Base-by-base conservation (phyloP, 2,329 filamentous ascomycete genomes). In the Pseudofabraea citricarpa region DNA sequence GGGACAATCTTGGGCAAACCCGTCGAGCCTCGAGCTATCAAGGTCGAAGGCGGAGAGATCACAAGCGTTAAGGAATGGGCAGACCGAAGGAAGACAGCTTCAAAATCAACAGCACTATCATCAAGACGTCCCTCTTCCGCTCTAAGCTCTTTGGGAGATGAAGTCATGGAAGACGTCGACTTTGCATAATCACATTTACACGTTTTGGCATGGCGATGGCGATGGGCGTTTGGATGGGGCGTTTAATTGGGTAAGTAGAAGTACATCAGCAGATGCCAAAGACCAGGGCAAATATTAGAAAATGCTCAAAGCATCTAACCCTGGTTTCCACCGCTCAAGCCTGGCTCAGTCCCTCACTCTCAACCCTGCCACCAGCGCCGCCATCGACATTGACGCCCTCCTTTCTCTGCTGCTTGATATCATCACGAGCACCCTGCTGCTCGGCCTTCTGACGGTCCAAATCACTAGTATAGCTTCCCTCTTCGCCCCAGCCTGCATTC, bases 1-100 rank as follows among this genome's bases (percentile, higher is more conserved):
- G 89, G 88, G 22, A 95, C 91, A 0, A 77, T 93, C 0, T 72
- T 97, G 9, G 91, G 91, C 4, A 83, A 83, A 52, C 72, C 75
- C 35, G 76, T 75, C 38, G 88, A 95, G 53, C 77, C 83, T 44
- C 80, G 79, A 57, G 77, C 84, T 6, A 70, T 95, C 21, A 72
- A 83, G 40, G 83, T 95, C 40, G 90, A 95, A 61, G 90, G 90
- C 33, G 87, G 87, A 16, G 72, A 79, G 24, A 75, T 75, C 6
- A 75, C 79, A 40, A 86, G 75, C 46, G 75, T 91, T 36, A 70
- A 75, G 36, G 80, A 82, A 44, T 91, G 87, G 86, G 67, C 65
- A 40, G 66, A 68, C 23, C 67, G 62, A 49, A 63, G 68, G 53
- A 54, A 52, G 36, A 53, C 46, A 22, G 42, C 49, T 20, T 38